Percentiles rank a stretch among this genome's conserved stretches.
These are phyloP conservation scores for Aleurites moluccanus DNA, from an alignment of 441 rosid species.

Conservation along the genomic window DNA sequence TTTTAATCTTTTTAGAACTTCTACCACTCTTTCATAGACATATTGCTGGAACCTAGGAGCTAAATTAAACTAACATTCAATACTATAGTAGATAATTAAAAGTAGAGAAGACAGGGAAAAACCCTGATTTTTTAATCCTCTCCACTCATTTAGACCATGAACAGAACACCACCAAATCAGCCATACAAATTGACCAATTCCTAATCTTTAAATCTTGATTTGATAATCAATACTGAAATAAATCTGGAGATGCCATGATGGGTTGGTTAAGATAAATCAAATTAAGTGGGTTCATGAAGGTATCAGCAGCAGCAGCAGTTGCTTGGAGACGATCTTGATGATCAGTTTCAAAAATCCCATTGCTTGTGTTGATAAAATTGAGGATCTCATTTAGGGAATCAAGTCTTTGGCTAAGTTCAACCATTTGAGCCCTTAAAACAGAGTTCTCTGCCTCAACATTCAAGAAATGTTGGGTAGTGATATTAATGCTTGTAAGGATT, in stretches of 20 bases:
- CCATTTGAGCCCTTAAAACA: constrained; percentile 58
- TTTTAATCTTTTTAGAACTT: not conserved
- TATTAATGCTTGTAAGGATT: constrained; percentile 44
- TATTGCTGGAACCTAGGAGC: constrained; percentile 4
- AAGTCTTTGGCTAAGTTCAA: constrained; percentile 67
- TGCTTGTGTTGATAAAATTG: constrained; percentile 34
- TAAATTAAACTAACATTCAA: not conserved
- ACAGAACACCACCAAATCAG: not conserved
- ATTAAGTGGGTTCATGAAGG: constrained; percentile 47
- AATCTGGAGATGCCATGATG: constrained; percentile 68
- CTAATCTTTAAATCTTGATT: not conserved
- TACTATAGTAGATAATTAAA: not conserved
- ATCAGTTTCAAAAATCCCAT: constrained; percentile 21
- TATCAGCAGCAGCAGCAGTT: constrained; percentile 29
- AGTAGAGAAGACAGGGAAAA: not conserved
- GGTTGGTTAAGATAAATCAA: constrained; percentile 54
- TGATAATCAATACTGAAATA: constrained; percentile 42
- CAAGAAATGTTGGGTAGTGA: constrained; percentile 49
- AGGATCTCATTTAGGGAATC: constrained; percentile 61
- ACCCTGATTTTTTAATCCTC: constrained; percentile 4
- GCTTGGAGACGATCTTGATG: constrained; percentile 25
- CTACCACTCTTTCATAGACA: too few species aligned
- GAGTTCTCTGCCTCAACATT: constrained; percentile 69
- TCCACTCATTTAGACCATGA: constrained; percentile 8
- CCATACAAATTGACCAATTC: constrained; percentile 8